phyloP scores from a whole-genome alignment of 75 land plant species.

The Ceratopteris richardii region DNA sequence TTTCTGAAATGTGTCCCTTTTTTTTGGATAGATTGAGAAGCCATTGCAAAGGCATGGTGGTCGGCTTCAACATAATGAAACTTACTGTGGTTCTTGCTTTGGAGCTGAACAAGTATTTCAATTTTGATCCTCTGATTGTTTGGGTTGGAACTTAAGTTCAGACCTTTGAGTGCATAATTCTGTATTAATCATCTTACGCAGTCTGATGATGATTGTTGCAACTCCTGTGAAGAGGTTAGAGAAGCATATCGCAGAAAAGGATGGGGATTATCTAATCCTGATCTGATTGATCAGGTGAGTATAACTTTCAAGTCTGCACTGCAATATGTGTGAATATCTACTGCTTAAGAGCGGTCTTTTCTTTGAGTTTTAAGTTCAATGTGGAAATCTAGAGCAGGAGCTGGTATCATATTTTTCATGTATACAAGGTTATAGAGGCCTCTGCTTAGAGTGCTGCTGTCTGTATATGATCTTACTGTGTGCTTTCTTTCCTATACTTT shows the following conservation, averaged over 20 bases:
- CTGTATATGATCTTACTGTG: too few relatives aligned
- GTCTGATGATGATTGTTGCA: slow-evolving; percentile 94
- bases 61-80: slow-evolving; percentile 89
- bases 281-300: slow-evolving; percentile 85
- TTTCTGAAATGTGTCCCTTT: too few relatives aligned
- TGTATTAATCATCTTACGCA: slow-evolving; percentile 18
- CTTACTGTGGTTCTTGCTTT: slow-evolving; percentile 94
- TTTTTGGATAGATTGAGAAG: slow-evolving; percentile 56
- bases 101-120: slow-evolving; percentile 72
- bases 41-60: slow-evolving; percentile 94
- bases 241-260: slow-evolving; percentile 91
- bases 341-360: neutral
- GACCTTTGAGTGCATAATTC: too few relatives aligned
- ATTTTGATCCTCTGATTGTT: too few relatives aligned
- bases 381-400: too few relatives aligned
- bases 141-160: too few relatives aligned
- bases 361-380: slow-evolving; percentile 8
- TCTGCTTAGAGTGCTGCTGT: too few relatives aligned
- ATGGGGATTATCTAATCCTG: slow-evolving; percentile 84
- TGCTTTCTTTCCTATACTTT: too few relatives aligned
- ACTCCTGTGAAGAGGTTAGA: slow-evolving; percentile 91
- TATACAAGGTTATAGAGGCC: too few relatives aligned
- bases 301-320: neutral
- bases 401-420: too few relatives aligned
- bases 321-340: neutral